Evolutionary conservation across 192 early-diverging fungal genomes (phyloP), one percentile per base, ranked within the genome.

Genomic region (Obelidium mucronatum): DNA sequence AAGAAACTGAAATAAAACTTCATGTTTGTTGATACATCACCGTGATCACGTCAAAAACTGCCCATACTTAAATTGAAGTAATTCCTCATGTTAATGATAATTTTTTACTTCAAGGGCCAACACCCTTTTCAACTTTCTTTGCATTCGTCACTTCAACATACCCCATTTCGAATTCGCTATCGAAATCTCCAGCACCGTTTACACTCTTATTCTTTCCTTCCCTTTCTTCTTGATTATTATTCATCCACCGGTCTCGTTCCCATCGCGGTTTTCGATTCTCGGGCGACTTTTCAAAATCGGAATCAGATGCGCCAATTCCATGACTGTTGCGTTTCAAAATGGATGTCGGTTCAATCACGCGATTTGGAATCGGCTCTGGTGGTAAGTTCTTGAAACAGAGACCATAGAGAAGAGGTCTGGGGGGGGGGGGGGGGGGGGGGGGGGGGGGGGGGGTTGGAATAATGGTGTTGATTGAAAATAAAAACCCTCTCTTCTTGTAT

Each of bases 381-480:
- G 67, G 67, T 13, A 75, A 19, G 39, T 70, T 72, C 39, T 71
- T 39, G 69, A 59, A 73, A 35, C 54, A 55, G 22, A 73, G 59
- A 17, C 56, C 71, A 30, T 75, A 75, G 1, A 71, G 67, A 24
- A 72, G 37, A n/a, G 67, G 59, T 31, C 67, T 78, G 35, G 19
- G 40, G 34, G 17, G 17, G 54, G n/a, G 15, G 2, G 0, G 26
- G 69, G 0, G 17, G 2, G 24, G 40, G 39, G 72, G 34, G 30
- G 22, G 11, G 19, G 72, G 24, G n/a, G 67, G 67, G n/a, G n/a
- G n/a, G n/a, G n/a, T n/a, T n/a, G n/a, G n/a, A n/a, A n/a, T n/a
- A n/a, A 48, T 19, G 19, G 44, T 15, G 19, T 48, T 48, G 44
- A 48, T 15, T 48, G 44, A 1, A 13, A 59, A 59, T 22, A 15